A percentile compares a stretch with the other conserved stretches of the same genome.
phyloP scores from a whole-genome alignment of 345 rosid genomes.

The Eucalyptus coolabah region DNA sequence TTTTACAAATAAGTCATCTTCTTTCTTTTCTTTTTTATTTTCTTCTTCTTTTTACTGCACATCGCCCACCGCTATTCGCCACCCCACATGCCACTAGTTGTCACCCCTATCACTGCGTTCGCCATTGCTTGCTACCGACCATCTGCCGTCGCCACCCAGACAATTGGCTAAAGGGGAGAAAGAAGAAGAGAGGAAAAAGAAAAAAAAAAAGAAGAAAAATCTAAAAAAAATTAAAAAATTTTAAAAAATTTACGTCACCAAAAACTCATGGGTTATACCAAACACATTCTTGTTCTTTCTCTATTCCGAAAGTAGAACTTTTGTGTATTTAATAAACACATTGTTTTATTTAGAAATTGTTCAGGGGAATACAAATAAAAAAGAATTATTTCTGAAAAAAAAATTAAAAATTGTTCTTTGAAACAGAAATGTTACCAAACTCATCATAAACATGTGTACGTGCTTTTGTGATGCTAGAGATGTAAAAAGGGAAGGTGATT shows the following conservation, averaged over 20 bases:
- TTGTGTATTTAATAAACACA: accelerated
- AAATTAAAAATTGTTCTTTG: accelerated
- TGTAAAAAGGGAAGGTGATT: neutral
- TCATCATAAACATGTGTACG: accelerated
- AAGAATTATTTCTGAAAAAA: accelerated
- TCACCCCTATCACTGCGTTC: no score
- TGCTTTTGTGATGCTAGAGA: neutral
- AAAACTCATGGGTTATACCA: accelerated
- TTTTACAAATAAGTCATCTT: no score
- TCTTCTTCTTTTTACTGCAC: accelerated
- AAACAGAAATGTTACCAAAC: accelerated
- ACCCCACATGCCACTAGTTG: accelerated
- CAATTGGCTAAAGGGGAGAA: no score
- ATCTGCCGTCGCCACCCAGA: accelerated
- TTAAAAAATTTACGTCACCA: accelerated
- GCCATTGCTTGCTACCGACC: accelerated
- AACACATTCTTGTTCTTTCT: accelerated
- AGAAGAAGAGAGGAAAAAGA: no score
- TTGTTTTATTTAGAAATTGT: accelerated
- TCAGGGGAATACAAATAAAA: accelerated
- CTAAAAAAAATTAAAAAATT: no score
- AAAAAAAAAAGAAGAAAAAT: no score
- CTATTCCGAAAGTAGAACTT: accelerated
- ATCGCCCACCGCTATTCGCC: accelerated
- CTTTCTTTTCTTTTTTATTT: no score